These are phyloP conservation scores for Hirschioporus abietinus DNA, from an alignment of 768 basidiomycete genomes.

Conservation along the genomic window DNA sequence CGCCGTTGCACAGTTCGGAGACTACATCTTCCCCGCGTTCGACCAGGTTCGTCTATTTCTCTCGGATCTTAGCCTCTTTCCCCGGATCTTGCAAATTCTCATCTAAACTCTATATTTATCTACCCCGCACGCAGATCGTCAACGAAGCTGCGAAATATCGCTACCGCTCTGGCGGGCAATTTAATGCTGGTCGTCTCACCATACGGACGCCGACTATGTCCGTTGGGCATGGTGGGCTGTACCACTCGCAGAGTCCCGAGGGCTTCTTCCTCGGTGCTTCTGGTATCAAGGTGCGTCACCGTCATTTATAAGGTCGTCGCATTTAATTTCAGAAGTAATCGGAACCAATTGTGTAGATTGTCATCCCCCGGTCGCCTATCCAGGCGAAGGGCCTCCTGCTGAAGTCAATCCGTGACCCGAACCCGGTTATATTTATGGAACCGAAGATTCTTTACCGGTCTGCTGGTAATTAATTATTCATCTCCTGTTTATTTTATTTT, in stretches of 20 bases:
- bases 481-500: not conserved
- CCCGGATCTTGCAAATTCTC: conserved; percentile 1
- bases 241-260: conserved; percentile 94
- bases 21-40: conserved; percentile 92
- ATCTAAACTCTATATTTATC: not conserved
- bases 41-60: conserved; percentile 62
- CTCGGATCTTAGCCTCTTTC: conserved; percentile 5
- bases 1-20: conserved; percentile 54
- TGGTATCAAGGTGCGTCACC: conserved; percentile 66
- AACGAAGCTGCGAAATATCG: conserved; percentile 94
- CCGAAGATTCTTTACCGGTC: conserved; percentile 92
- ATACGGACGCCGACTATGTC: conserved; percentile 86
- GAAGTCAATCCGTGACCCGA: conserved; percentile 84
- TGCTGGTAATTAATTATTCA: conserved; percentile 45
- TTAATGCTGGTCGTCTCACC: conserved; percentile 76
- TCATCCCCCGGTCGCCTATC: conserved; percentile 91
- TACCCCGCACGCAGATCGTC: conserved; percentile 51
- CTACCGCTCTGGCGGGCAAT: conserved; percentile 83
- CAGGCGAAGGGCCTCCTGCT: conserved; percentile 94
- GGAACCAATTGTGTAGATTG: conserved; percentile 35
- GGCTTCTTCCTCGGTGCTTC: conserved; percentile 90
- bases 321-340: not conserved
- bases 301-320: not conserved
- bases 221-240: conserved; percentile 87
- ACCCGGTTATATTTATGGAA: conserved; percentile 94